Percentiles rank a stretch among this genome's conserved stretches.
Evolutionary conservation across 2,329 filamentous ascomycete species (phyloP).

Genomic region (Aureobasidium sp.): DNA sequence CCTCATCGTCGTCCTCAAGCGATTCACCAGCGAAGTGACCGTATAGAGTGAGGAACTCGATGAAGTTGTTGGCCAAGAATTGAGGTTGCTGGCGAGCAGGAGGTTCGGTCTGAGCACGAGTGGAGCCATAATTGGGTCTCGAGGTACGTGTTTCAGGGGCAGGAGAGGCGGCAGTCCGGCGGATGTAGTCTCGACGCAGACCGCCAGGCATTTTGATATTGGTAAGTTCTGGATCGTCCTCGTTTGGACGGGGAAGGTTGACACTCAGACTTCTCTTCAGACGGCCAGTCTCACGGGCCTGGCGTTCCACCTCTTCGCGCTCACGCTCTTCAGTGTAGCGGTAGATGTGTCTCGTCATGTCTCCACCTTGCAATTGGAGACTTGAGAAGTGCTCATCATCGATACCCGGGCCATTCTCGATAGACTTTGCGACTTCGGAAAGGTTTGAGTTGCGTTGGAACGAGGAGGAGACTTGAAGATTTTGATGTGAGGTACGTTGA

Average conservation of each 20-base stretch:
- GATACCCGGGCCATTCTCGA: slow-evolving; percentile 14
- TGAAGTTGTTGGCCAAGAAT: slow-evolving; percentile 82
- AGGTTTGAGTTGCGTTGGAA: slow-evolving; percentile 22
- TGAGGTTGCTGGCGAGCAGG: slow-evolving; percentile 44
- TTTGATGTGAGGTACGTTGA: slow-evolving; percentile 32
- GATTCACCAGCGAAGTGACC: slow-evolving; percentile 97
- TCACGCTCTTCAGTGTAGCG: slow-evolving; percentile 91
- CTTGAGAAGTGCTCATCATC: slow-evolving; percentile 80
- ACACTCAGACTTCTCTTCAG: slow-evolving; percentile 84
- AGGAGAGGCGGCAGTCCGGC: slow-evolving; percentile 58
- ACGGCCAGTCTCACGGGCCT: slow-evolving; percentile 49
- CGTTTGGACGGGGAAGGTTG: slow-evolving; percentile 66
- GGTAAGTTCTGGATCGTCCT: slow-evolving; percentile 75
- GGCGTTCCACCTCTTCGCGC: slow-evolving; percentile 67
- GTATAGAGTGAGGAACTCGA: slow-evolving; percentile 91
- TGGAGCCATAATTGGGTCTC: slow-evolving; percentile 28
- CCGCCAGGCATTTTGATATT: slow-evolving; percentile 90
- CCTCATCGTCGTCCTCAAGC: slow-evolving; percentile 93
- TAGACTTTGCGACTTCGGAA: slow-evolving; percentile 25
- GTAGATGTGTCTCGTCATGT: slow-evolving; percentile 92
- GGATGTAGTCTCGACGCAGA: slow-evolving; percentile 83
- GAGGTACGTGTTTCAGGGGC: slow-evolving; percentile 39
- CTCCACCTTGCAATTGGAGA: slow-evolving; percentile 83
- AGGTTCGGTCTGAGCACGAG: slow-evolving; percentile 15
- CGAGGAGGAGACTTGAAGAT: slow-evolving; percentile 21